These are phyloP conservation scores for Epichloe festucae DNA, from an alignment of 2,329 filamentous ascomycete species.

Conservation along the genomic window DNA sequence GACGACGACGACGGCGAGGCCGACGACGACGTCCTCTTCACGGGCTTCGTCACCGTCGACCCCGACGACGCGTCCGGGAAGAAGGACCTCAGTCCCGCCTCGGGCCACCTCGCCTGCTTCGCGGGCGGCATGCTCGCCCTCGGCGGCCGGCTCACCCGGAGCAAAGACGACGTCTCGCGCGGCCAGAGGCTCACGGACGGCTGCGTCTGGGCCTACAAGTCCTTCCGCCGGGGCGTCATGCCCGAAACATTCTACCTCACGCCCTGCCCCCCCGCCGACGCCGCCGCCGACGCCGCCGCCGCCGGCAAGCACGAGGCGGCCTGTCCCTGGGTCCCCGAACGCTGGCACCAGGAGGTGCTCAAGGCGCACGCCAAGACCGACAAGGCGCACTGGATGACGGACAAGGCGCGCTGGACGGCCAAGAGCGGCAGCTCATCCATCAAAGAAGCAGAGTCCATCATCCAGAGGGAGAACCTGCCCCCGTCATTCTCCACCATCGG, in stretches of 20 bases:
- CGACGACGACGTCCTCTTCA: slow-evolving; percentile 46
- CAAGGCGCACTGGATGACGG: neutral
- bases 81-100: neutral
- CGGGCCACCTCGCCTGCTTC: slow-evolving; percentile 30
- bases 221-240: slow-evolving; percentile 45
- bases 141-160: slow-evolving; percentile 48
- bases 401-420: too few species aligned
- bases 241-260: slow-evolving; percentile 35
- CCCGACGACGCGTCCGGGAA: slow-evolving; percentile 28
- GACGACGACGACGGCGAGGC: slow-evolving; percentile 39
- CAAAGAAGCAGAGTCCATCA: slow-evolving; percentile 13
- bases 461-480: slow-evolving; percentile 20
- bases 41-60: slow-evolving; percentile 28
- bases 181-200: slow-evolving; percentile 52
- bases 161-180: slow-evolving; percentile 47
- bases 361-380: slow-evolving; percentile 11
- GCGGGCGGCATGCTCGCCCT: slow-evolving; percentile 58
- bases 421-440: slow-evolving; percentile 8
- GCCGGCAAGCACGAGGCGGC: neutral
- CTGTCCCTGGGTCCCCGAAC: slow-evolving; percentile 23
- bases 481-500: slow-evolving; percentile 50
- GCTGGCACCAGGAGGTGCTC: slow-evolving; percentile 22
- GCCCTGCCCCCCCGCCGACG: slow-evolving; percentile 19
- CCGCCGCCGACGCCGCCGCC: too few species aligned
- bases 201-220: slow-evolving; percentile 57